Base-by-base conservation (phyloP, 352 stramenopile genomes). In the Thraustochytrium sp. region DNA sequence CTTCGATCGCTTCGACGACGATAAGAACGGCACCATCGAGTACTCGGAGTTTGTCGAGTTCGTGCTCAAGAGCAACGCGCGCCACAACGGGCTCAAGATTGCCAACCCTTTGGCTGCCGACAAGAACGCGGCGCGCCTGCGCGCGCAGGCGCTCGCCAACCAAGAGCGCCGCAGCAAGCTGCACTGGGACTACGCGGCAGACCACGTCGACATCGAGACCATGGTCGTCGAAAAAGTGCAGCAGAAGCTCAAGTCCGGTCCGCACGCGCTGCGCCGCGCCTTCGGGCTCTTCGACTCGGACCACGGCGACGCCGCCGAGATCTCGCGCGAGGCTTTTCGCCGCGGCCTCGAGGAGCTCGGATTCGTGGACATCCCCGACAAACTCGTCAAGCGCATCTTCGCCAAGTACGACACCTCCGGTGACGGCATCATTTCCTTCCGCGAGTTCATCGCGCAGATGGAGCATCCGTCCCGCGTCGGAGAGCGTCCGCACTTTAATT, bases 11-110 rank as follows among this genome's bases (percentile, higher is more conserved):
- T 80, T 80, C 26, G 68, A 80, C 13, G 68, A 80, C 68, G 68
- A 80, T 34, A 38, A 38, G 16, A 80, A 80, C 8, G 68, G 68
- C 8, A 80, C 68, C 48, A 80, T 80, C 42, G 68, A 80, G n/a
- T 80, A 55, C n/a, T 61, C 68, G 11, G 68, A 80, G 42, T 80
- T 80, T 11, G 40, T 51, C 26, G 68, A 80, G 68, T 80, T 80
- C 42, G 68, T 80, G 5, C 31, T 80, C 21, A 80, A 80, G 46
- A 61, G 53, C 48, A 55, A 46, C 13, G 48, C 68, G n/a, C 18
- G 31, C 21, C 68, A 80, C 46, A 80, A 80, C 51, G 31, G 31
- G 23, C 23, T 80, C 16, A 34, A 9, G 21, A 31, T 80, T 8
- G 59, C 36, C 21, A 63, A 80, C 53, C 76, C 54, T 18, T 5